Evolutionary conservation across 768 basidiomycete genomes (phyloP), one percentile per base, ranked within the genome.

Genomic region (Amanita exitialis): DNA sequence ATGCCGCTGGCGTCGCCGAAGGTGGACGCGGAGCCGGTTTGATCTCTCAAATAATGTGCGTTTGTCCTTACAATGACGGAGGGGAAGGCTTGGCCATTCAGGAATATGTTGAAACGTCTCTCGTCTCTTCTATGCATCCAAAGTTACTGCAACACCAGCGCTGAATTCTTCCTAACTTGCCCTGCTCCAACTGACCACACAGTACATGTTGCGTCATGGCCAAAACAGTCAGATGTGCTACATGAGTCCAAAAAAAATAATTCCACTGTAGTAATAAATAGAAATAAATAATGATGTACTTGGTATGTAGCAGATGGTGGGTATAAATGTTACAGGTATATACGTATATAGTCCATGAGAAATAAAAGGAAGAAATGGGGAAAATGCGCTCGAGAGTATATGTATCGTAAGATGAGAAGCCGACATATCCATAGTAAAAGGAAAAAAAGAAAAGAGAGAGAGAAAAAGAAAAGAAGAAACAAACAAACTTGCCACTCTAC

Each of bases 101-200:
- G 43, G 43, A 27, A 28, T n/a, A 16, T 44, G 12, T 27, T n/a
- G 16, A 18, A 9, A 44, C 27, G 43, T 7, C 30, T 44, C 63
- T 87, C 85, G 44, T 82, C 70, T 50, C 67, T 76, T 46, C n/a
- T n/a, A n/a, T n/a, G n/a, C n/a, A n/a, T n/a, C n/a, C n/a, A n/a
- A n/a, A n/a, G n/a, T n/a, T n/a, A n/a, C 60, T 60, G 23, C 56
- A 96, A 95, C 16, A 91, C 80, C 23, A 95, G 73, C 6, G 83
- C 82, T 10, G 90, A 80, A 59, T 84, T 35, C 89, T 37, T 87
- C 67, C 57, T 92, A 46, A 92, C 89, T 60, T 90, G 87, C 8
- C 85, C 84, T 36, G 73, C 65, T 45, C 89, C 89, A 27, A 92
- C 89, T 91, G 38, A 4, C 28, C 34, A 38, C 34, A 36, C 35